phyloP scores from a whole-genome alignment of 2,329 filamentous ascomycete species.

The Aspergillus sp. region DNA sequence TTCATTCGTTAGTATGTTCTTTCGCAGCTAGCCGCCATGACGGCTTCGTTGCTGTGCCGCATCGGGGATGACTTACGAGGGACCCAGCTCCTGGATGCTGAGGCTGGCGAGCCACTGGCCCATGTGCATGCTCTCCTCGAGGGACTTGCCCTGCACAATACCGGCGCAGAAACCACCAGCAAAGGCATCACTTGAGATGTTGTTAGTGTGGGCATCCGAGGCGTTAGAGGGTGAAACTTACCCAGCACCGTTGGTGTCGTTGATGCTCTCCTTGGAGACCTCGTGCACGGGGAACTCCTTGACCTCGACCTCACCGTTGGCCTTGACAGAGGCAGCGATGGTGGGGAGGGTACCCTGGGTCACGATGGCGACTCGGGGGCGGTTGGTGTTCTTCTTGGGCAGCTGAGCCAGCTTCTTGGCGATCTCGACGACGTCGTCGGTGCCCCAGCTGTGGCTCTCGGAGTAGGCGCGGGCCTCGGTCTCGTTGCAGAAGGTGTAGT shows the following conservation, averaged over 20 bases:
- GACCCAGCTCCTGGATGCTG: conserved; percentile 92
- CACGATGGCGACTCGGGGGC: conserved; percentile 82
- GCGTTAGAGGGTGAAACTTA: conserved; percentile 29
- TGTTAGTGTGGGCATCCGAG: conserved; percentile 13
- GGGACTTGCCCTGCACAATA: conserved; percentile 76
- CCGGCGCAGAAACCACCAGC: conserved; percentile 91
- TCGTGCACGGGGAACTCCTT: conserved; percentile 78
- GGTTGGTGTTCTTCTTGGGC: conserved; percentile 86
- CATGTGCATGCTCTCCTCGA: conserved; percentile 80
- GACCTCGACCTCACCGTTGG: conserved; percentile 62
- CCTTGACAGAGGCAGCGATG: conserved; percentile 72
- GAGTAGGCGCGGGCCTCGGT: conserved; percentile 88
- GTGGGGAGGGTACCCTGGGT: conserved; percentile 94
- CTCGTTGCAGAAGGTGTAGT: conserved; percentile 97
- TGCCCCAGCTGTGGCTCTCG: conserved; percentile 72
- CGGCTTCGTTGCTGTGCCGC: too few relatives aligned
- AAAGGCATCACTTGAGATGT: conserved; percentile 72
- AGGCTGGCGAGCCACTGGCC: conserved; percentile 95
- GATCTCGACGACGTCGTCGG: conserved; percentile 78
- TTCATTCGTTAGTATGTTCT: too few relatives aligned
- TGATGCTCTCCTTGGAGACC: conserved; percentile 76
- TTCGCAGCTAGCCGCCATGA: too few relatives aligned
- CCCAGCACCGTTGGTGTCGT: conserved; percentile 93
- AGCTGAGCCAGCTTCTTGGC: conserved; percentile 81
- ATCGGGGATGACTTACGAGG: conserved; percentile 68